Evolutionary conservation across 2,329 filamentous ascomycete genomes (phyloP), one percentile per base, ranked within the genome.

Genomic region (Decorospora gaudefroyi): DNA sequence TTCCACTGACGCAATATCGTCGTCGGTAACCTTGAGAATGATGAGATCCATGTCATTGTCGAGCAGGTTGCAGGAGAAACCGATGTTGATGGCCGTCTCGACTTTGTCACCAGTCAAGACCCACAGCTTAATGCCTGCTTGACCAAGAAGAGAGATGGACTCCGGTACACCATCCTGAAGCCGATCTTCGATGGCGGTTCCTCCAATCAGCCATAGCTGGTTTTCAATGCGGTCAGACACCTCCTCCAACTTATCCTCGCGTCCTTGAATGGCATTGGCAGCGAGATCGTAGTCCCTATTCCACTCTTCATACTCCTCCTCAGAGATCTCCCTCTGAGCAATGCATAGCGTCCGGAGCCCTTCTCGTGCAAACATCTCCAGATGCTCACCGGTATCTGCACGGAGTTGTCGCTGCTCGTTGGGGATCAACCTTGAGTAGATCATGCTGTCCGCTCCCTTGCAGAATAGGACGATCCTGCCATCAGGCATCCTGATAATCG

Each of bases 51-150:
- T 96, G 57, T 96, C 89, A 70, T 96, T 99, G 72, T 92, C 90
- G 42, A 99, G 81, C 21, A 99, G 79, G 61, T 99, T 99, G 76
- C 95, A 99, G 8, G 95, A 99, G 73, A 97, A 99, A 2, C 93
- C 93, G 66, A 99, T 99, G 74, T 99, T 99, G 83, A 99, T 99
- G 45, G 95, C 93, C 16, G 93, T 99, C 74, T 99, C 93, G 21
- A 97, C 92, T 73, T 97, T 99, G 78, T 99, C 93, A 53, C 95
- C 93, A 11, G 93, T 99, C 54, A 99, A 76, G 40, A 99, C 93
- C 93, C 93, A 99, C 6, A 99, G 82, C 73, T 99, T 99, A 72
- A 99, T 96, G 68, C 95, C 95, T 40, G 93, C 93, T 63, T 90
- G 84, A 19, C 87, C 92, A 38, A 99, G 83, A 30, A 99, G 76